Evolutionary conservation across 805 yeast species (phyloP), one percentile per base, ranked within the genome.

Genomic region (Kluyveromyces nonfermentans): DNA sequence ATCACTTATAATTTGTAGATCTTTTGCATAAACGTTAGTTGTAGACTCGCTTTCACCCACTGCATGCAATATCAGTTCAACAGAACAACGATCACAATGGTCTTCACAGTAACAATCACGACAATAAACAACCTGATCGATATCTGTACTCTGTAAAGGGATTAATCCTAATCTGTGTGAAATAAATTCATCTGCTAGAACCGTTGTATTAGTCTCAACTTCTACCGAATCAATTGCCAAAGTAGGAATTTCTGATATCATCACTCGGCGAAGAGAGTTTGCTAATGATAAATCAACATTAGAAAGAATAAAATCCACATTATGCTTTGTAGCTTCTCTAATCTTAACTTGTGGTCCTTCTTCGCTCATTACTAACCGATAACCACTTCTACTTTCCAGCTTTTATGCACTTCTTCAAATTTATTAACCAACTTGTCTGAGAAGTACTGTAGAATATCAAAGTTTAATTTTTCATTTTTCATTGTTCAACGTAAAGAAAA

Each of bases 21-120:
- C 97, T 50, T 86, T 74, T 8, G 97, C 83, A 62, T 88, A 93
- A 10, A 93, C 89, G 52, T 82, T 86, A 77, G 87, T 84, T 9
- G 95, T 85, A 37, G 82, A 78, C 56, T 87, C 97, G 36, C 85
- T 72, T 50, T 85, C 90, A 63, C 96, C 90, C 50, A 78, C 73
- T n/a, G 96, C 98, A 45, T 85, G 80, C 50, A 93, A 68, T 46
- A 82, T 80, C 45, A 93, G 73, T 51, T 82, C 86, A 19, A 93
- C 97, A 4, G 95, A 82, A 68, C 99, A 93, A 64, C 84, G 82
- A 47, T 87, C 89, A 68, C 99, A 93, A 68, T 93, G 90, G 60
- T 89, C 94, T 63, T 93, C 98, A 70, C 99, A 93, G 36, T 95
- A 89, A 65, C 99, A 93, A 63, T 93, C 98, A 60, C 97, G 76